Percentiles rank a stretch among this genome's conserved stretches.
phyloP scores from a whole-genome alignment of 371 early-diverging fungal genomes.

The Nosema muscidifuracis region DNA sequence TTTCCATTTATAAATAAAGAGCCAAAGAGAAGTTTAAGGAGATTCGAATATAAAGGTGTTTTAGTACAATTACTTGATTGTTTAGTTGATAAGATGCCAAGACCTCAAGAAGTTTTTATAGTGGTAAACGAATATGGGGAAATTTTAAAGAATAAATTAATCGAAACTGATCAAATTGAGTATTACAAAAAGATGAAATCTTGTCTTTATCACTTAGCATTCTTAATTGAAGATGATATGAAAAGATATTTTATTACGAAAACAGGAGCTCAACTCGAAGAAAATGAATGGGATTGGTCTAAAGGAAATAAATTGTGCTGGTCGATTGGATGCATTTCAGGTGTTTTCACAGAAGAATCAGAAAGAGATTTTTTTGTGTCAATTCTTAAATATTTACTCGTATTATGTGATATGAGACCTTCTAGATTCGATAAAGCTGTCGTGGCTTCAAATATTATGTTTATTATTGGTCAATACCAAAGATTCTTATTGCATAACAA shows the following conservation, averaged over 20 bases:
- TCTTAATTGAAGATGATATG: slow-evolving; percentile 43
- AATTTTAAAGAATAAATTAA: slow-evolving; percentile 89
- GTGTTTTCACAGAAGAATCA: slow-evolving; percentile 82
- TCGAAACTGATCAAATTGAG: slow-evolving; percentile 92
- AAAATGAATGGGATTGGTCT: slow-evolving; percentile 78
- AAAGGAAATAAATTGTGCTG: slow-evolving; percentile 94
- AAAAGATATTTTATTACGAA: slow-evolving; percentile 50
- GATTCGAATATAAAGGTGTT: slow-evolving; percentile 42
- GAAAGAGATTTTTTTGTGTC: slow-evolving; percentile 93
- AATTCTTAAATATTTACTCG: slow-evolving; percentile 87
- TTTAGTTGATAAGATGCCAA: slow-evolving; percentile 60
- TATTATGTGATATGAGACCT: slow-evolving; percentile 79
- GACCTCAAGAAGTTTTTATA: slow-evolving; percentile 72
- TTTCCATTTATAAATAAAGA: slow-evolving; percentile 40
- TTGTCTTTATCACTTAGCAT: slow-evolving; percentile 51
- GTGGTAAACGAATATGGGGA: slow-evolving; percentile 99
- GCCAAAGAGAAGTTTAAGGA: slow-evolving; percentile 38
- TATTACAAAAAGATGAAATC: slow-evolving; percentile 88
- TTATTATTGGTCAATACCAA: slow-evolving; percentile 94
- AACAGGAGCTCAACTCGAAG: slow-evolving; percentile 22
- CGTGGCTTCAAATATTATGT: slow-evolving; percentile 98
- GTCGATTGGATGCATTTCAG: slow-evolving; percentile 94
- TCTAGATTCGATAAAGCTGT: slow-evolving; percentile 98
- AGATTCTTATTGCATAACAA: slow-evolving; percentile 93
- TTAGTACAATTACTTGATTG: slow-evolving; percentile 45